A percentile compares a stretch with the other conserved stretches of the same genome.
These are phyloP conservation scores for Chrysoporthe austroafricana DNA, from an alignment of 2,329 filamentous ascomycete genomes.

Conservation along the genomic window DNA sequence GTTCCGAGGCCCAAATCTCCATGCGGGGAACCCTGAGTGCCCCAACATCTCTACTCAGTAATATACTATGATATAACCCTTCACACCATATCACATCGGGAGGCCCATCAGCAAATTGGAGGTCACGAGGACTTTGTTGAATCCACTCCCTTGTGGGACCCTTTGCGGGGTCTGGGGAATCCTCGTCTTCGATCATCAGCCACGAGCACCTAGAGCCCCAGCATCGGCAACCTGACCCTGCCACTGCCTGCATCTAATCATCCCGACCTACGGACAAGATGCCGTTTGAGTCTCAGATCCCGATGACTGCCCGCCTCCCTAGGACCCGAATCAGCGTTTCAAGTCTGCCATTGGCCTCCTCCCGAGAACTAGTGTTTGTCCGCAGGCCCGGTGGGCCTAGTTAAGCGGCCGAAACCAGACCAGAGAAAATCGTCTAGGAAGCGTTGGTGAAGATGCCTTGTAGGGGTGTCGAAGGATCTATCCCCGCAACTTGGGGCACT, in stretches of 20 bases:
- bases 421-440: neutral
- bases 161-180: constrained; percentile 12
- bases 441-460: too few relatives aligned
- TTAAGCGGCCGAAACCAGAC: neutral
- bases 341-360: neutral
- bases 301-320: neutral
- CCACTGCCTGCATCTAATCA: neutral
- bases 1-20: neutral
- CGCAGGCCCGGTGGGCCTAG: neutral
- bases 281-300: neutral
- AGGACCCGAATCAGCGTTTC: neutral
- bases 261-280: neutral
- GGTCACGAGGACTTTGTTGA: neutral
- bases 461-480: neutral
- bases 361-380: neutral
- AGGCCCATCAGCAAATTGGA: too few relatives aligned
- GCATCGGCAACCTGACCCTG: neutral
- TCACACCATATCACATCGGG: neutral
- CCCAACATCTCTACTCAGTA: neutral
- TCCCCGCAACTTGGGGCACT: neutral
- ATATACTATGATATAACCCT: neutral
- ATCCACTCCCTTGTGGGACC: neutral
- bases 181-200: neutral
- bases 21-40: neutral
- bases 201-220: neutral